Evolutionary conservation across 2,329 filamentous ascomycete species (phyloP).

Genomic region (Didymella pomorum): DNA sequence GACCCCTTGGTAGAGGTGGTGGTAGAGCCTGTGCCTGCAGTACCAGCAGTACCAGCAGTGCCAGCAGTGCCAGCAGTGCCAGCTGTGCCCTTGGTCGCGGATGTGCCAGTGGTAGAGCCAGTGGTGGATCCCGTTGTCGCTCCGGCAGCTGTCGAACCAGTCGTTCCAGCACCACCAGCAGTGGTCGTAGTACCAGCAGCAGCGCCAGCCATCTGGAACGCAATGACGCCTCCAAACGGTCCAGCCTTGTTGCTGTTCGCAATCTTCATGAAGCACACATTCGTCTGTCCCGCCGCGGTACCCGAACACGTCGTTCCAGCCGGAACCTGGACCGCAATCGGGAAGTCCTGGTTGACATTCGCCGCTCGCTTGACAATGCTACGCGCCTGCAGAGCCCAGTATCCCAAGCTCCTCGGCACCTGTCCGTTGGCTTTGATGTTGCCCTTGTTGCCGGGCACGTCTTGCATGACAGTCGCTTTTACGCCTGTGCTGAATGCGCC

Average conservation of each 20-base stretch:
- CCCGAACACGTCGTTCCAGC: not conserved
- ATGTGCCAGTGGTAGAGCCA: not conserved
- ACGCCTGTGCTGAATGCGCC: conserved; percentile 45
- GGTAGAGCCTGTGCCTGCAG: no score
- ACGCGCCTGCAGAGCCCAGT: not conserved
- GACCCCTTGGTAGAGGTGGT: no score
- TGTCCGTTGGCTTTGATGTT: not conserved
- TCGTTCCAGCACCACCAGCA: not conserved
- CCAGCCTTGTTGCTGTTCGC: conserved; percentile 5
- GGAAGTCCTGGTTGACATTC: not conserved
- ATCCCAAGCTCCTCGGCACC: not conserved
- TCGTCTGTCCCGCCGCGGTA: not conserved
- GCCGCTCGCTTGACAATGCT: not conserved
- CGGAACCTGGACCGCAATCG: not conserved
- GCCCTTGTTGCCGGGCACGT: conserved; percentile 29
- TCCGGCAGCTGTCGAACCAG: no score
- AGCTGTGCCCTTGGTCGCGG: not conserved
- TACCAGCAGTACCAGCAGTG: not conserved
- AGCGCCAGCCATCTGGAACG: conserved; percentile 26
- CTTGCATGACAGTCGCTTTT: conserved; percentile 23
- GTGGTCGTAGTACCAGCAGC: no score
- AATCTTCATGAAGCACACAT: not conserved
- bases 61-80: not conserved
- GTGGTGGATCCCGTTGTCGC: no score
- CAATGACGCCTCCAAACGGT: conserved; percentile 33